These are phyloP conservation scores for Ensete glaucum DNA, from an alignment of 176 grass and related monocot genomes.

Conservation along the genomic window DNA sequence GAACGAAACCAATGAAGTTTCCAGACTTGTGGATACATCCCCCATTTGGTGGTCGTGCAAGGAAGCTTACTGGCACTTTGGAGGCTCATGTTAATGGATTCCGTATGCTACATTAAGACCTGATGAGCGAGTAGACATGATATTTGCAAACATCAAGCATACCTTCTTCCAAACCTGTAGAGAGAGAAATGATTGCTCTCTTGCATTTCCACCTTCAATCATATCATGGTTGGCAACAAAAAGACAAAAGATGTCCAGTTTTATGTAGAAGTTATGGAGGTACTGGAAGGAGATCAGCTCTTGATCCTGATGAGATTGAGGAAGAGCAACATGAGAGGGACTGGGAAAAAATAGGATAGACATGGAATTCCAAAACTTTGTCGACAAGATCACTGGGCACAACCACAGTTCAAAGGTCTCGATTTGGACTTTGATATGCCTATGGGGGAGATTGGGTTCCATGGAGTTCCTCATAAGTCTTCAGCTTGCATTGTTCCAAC, in stretches of 20 bases:
- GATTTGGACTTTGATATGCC: slow-evolving; percentile 77
- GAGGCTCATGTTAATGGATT: slow-evolving; percentile 92
- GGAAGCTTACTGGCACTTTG: slow-evolving; percentile 61
- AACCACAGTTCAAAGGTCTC: slow-evolving; percentile 56
- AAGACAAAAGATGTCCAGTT: slow-evolving; percentile 95
- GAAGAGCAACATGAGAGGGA: slow-evolving; percentile 90
- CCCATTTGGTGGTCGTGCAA: slow-evolving; percentile 59
- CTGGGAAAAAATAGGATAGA: slow-evolving; percentile 68
- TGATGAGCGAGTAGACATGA: slow-evolving; percentile 75
- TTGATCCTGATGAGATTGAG: slow-evolving; percentile 93
- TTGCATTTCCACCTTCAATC: slow-evolving; percentile 84
- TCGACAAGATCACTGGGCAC: slow-evolving; percentile 69
- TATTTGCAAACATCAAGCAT: slow-evolving; percentile 91
- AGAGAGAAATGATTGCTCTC: slow-evolving; percentile 90
- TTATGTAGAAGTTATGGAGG: slow-evolving; percentile 96
- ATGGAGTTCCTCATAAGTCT: slow-evolving; percentile 72
- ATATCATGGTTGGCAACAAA: slow-evolving; percentile 90
- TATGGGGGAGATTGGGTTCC: slow-evolving; percentile 68
- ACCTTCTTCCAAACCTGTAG: slow-evolving; percentile 89
- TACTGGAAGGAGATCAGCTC: slow-evolving; percentile 43
- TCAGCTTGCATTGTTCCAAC: slow-evolving; percentile 85
- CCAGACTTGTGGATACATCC: slow-evolving; percentile 83
- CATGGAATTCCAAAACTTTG: slow-evolving; percentile 75
- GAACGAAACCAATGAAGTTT: slow-evolving; percentile 60
- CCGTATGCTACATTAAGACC: slow-evolving; percentile 56